Evolutionary conservation across 805 yeast genomes (phyloP), one percentile per base, ranked within the genome.

Genomic region (Kodamaea kakaduensis): DNA sequence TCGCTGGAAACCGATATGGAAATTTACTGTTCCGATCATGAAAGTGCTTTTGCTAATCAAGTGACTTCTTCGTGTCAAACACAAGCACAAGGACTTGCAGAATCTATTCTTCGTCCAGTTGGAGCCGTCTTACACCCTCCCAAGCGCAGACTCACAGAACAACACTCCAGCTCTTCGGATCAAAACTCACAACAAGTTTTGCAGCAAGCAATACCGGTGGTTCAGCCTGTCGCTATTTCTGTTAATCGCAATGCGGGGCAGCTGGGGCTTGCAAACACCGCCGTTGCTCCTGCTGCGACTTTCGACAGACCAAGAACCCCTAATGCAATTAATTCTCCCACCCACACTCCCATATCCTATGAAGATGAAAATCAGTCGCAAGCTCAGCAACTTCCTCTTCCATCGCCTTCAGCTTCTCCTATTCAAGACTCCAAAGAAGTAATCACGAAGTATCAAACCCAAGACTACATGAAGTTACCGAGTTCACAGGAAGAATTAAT

Each of bases 391-490:
- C 56, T 75, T n/a, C 84, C 84, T 0, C 61, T 79, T 14, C 86
- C 85, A 0, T 78, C 84, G 7, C 86, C 85, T 0, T 75, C 80
- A 45, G 82, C 82, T 1, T 75, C 61, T 5, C 61, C 61, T 1
- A 51, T 51, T 10, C 54, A 47, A 25, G 39, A 43, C 21, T 42
- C 14, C 40, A 39, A 19, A 42, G 39, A 17, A 4, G 16, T 23
- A 10, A 5, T 13, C 19, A 25, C 31, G 10, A 20, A 17, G 13
- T 28, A 28, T 17, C 26, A 20, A 17, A n/a, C 27, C 12, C 34
- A 20, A 6, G 34, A 25, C 9, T 25, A 30, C 23, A 27, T 34
- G 17, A 34, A 36, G 21, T 32, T 44, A 26, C 54, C 54, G 5
- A 15, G 40, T 10, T 48, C 64, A 8, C 69, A 62, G 41, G 46